Percentiles rank a stretch among this genome's conserved stretches.
These are phyloP conservation scores for Shiraia bambusicola DNA, from an alignment of 2,329 filamentous ascomycete species.

Conservation along the genomic window DNA sequence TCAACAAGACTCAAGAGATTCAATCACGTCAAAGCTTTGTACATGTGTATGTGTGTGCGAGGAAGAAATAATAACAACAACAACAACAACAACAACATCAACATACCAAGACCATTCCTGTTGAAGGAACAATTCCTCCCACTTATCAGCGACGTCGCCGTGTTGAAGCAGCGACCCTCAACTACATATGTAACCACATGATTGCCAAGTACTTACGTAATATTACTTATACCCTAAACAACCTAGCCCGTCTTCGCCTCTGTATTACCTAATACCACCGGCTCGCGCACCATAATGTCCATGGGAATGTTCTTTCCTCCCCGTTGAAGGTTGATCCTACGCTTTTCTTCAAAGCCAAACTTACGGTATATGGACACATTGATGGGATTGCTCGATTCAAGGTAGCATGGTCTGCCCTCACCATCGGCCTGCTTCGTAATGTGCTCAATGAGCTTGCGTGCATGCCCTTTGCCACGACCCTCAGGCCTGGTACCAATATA, in stretches of 20 bases:
- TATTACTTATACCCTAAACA: constrained; percentile 6
- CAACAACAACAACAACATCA: background rate
- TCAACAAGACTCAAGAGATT: no score
- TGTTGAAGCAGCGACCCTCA: constrained; percentile 30
- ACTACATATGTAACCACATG: no score
- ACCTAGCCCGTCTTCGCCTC: constrained; percentile 19
- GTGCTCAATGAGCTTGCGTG: constrained; percentile 68
- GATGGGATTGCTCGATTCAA: constrained; percentile 70
- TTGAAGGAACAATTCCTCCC: constrained; percentile 19
- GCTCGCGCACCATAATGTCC: constrained; percentile 82
- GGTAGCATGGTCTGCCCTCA: constrained; percentile 69
- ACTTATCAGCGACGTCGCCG: constrained; percentile 6
- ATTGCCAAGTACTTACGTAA: background rate
- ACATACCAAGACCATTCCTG: constrained; percentile 11
- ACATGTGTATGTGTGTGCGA: no score
- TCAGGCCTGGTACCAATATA: constrained; percentile 76
- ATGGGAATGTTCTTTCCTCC: constrained; percentile 62
- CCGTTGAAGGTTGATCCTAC: constrained; percentile 63
- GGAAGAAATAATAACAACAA: no score
- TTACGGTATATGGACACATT: constrained; percentile 74
- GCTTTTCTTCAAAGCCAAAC: constrained; percentile 69
- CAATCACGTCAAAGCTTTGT: constrained; percentile 3
- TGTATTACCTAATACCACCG: constrained; percentile 43
- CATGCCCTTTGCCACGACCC: constrained; percentile 72
- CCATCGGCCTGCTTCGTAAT: constrained; percentile 67